Evolutionary conservation across 2,329 filamentous ascomycete genomes (phyloP).

Genomic region (Penicillium brasilianum): DNA sequence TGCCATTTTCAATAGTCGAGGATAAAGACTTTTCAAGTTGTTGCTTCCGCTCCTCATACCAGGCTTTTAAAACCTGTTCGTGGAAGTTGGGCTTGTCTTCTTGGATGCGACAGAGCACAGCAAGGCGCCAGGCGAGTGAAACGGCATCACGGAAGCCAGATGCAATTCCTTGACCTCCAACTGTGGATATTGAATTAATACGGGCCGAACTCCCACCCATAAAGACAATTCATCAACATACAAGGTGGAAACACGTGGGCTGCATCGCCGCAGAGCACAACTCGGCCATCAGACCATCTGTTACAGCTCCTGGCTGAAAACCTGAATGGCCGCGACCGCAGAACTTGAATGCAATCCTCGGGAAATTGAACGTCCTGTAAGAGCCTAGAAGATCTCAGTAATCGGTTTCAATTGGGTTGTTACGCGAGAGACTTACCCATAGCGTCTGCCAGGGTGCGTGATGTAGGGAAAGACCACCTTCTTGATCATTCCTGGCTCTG

Average conservation of each 20-base stretch:
- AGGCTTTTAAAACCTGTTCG: conserved; percentile 34
- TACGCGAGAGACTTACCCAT: conserved; percentile 26
- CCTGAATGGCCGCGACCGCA: conserved; percentile 52
- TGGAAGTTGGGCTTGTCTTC: conserved; percentile 19
- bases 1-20: conserved; percentile 42
- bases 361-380: conserved; percentile 43
- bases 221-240: conserved; percentile 24
- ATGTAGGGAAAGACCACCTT: conserved; percentile 34
- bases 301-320: conserved; percentile 55
- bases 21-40: conserved; percentile 44
- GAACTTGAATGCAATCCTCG: conserved; percentile 52
- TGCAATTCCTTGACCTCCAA: conserved; percentile 50
- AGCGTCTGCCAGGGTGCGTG: conserved; percentile 31
- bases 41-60: conserved; percentile 47
- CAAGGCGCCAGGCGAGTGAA: conserved; percentile 45
- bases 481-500: conserved; percentile 20
- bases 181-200: conserved; percentile 19
- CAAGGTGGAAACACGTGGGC: conserved; percentile 59
- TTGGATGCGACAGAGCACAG: conserved; percentile 31
- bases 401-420: too few relatives aligned
- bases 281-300: conserved; percentile 49
- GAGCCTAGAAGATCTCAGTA: conserved; percentile 27
- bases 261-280: conserved; percentile 54
- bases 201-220: not conserved
- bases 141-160: conserved; percentile 48